These are phyloP conservation scores for Didymella pinodella DNA, from an alignment of 2,329 filamentous ascomycete genomes.

Conservation along the genomic window DNA sequence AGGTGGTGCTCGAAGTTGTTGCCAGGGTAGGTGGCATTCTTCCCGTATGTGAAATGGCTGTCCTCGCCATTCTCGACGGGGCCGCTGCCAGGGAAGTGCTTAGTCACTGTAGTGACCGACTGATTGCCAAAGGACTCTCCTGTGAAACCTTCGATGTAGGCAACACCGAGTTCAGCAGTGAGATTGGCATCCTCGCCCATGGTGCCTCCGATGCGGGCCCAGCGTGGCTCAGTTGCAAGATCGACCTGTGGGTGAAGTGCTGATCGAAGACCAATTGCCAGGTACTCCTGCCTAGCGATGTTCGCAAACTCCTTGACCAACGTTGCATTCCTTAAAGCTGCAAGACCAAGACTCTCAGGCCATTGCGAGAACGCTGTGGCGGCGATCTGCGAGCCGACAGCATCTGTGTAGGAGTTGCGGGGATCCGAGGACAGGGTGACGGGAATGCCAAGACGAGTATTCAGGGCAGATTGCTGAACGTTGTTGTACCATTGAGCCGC, in stretches of 20 bases:
- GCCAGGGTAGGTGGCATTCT: conserved; percentile 61
- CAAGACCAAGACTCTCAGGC: conserved; percentile 61
- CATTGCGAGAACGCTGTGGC: conserved; percentile 60
- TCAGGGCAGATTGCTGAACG: conserved; percentile 54
- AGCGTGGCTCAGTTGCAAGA: conserved; percentile 61
- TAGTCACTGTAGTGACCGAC: conserved; percentile 60
- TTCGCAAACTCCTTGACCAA: conserved; percentile 59
- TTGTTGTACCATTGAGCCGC: conserved; percentile 54
- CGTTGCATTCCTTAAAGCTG: conserved; percentile 56
- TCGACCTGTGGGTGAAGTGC: conserved; percentile 62
- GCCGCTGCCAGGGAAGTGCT: conserved; percentile 64
- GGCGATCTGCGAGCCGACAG: conserved; percentile 54
- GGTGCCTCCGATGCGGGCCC: conserved; percentile 57
- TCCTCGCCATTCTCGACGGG: conserved; percentile 61
- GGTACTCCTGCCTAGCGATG: conserved; percentile 59
- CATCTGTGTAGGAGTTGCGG: conserved; percentile 56
- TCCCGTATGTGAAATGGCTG: conserved; percentile 62
- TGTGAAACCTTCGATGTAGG: conserved; percentile 60
- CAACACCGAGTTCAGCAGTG: conserved; percentile 48
- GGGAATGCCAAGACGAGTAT: conserved; percentile 59
- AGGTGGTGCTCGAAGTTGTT: conserved; percentile 61
- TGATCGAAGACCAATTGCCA: conserved; percentile 54
- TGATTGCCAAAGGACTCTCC: conserved; percentile 54
- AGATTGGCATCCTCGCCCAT: conserved; percentile 61
- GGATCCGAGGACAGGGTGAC: conserved; percentile 60